Conservation (phyloP, 306 rosid species). For the Alnus glutinosa region DNA sequence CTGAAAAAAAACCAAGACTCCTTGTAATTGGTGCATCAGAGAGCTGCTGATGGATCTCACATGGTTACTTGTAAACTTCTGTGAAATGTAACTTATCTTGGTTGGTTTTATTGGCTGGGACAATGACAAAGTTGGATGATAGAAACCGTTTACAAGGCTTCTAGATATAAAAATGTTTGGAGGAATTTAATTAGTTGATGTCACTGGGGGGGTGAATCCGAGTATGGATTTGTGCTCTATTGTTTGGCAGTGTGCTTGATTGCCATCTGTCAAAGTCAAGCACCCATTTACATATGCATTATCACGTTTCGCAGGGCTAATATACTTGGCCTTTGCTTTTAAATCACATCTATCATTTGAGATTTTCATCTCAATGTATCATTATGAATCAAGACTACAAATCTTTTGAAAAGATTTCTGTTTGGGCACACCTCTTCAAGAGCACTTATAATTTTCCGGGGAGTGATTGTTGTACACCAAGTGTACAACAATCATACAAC, state of each 20-base stretch:
- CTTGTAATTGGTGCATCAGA: background rate
- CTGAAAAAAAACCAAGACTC: background rate
- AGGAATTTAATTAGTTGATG: background rate
- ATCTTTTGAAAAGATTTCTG: background rate
- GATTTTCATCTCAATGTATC: background rate
- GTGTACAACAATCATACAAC: no score
- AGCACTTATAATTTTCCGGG: constrained; percentile 21
- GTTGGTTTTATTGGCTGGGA: background rate
- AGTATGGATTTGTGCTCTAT: background rate
- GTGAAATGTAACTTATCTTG: background rate
- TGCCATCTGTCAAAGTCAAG: background rate
- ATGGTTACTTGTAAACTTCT: background rate
- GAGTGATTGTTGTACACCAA: no score
- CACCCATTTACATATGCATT: background rate
- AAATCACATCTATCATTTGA: background rate
- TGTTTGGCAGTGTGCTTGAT: background rate
- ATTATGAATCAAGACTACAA: background rate
- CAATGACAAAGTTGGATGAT: background rate
- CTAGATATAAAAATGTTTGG: background rate
- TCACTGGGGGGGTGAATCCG: background rate
- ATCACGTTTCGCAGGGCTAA: background rate
- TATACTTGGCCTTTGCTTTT: background rate
- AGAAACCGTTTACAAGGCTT: background rate
- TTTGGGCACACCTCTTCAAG: background rate
- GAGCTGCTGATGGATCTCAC: background rate